Evolutionary conservation across 352 stramenopile species (phyloP).

Genomic region (Globisporangium parvum): DNA sequence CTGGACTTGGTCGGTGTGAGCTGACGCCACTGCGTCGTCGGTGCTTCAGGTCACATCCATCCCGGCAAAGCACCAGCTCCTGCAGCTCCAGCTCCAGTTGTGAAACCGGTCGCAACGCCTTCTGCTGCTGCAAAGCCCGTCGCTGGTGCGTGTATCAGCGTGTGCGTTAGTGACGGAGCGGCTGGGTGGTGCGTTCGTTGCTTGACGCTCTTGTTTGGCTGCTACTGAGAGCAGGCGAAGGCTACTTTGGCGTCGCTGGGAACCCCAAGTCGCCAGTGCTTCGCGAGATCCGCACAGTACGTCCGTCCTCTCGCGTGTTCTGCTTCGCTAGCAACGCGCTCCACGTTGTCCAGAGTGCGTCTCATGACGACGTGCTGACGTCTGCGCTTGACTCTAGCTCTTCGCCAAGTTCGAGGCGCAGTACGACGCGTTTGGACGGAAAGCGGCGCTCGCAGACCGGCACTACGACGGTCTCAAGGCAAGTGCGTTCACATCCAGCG

Average conservation of each 20-base stretch:
- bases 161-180: no score
- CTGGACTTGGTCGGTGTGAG: no score
- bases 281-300: slow-evolving; percentile 47
- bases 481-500: slow-evolving; percentile 49
- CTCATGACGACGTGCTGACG: not conserved
- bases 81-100: slow-evolving; percentile 13
- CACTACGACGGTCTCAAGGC: slow-evolving; percentile 27
- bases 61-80: slow-evolving; percentile 25
- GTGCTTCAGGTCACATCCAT: slow-evolving; percentile 60
- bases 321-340: no score
- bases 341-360: no score
- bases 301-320: no score
- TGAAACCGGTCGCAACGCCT: slow-evolving; percentile 5
- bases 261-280: slow-evolving; percentile 60
- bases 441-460: slow-evolving; percentile 30
- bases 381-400: slow-evolving; percentile 29
- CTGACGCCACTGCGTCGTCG: no score
- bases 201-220: not conserved
- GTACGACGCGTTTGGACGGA: slow-evolving; percentile 52
- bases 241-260: slow-evolving; percentile 36
- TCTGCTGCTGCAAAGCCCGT: not conserved
- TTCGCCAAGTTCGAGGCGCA: slow-evolving; percentile 36
- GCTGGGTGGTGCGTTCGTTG: no score
- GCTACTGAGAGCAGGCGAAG: slow-evolving; percentile 20
- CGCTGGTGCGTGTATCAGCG: not conserved